Percentiles rank a stretch among this genome's conserved stretches.
These are phyloP conservation scores for Hypoxylon sp. DNA, from an alignment of 2,329 filamentous ascomycete species.

Conservation along the genomic window DNA sequence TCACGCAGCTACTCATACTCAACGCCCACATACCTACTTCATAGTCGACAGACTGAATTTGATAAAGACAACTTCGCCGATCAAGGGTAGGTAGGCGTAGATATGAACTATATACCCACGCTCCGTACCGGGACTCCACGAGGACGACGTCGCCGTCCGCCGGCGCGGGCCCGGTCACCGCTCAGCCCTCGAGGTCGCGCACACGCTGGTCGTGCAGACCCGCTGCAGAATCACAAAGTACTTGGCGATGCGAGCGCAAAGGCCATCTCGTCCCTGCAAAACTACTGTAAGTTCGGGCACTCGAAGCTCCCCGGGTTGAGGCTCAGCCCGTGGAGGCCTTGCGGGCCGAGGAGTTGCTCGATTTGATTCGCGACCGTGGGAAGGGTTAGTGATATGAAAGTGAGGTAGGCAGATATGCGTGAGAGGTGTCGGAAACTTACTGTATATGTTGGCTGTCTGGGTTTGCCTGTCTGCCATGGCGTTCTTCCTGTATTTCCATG, in stretches of 20 bases:
- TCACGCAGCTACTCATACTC: background rate
- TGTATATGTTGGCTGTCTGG: constrained; percentile 62
- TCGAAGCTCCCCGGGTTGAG: constrained; percentile 60
- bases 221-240: constrained; percentile 54
- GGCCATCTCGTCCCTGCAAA: constrained; percentile 42
- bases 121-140: constrained; percentile 44
- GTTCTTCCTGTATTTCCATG: constrained; percentile 40
- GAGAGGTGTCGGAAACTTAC: constrained; percentile 5
- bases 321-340: constrained; percentile 56
- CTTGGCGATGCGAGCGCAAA: constrained; percentile 22
- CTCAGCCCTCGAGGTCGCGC: constrained; percentile 57
- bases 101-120: too few relatives aligned
- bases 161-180: constrained; percentile 49
- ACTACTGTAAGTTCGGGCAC: constrained; percentile 48
- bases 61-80: too few relatives aligned
- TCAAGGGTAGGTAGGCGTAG: too few relatives aligned
- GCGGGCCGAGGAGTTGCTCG: constrained; percentile 57
- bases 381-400: background rate
- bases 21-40: background rate
- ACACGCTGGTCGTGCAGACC: constrained; percentile 59
- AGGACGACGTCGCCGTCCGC: constrained; percentile 35
- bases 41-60: too few relatives aligned
- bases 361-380: constrained; percentile 57
- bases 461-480: constrained; percentile 55
- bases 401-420: background rate